A percentile compares a stretch with the other conserved stretches of the same genome.
phyloP scores from a whole-genome alignment of 345 rosid species.

The Jatropha curcas region DNA sequence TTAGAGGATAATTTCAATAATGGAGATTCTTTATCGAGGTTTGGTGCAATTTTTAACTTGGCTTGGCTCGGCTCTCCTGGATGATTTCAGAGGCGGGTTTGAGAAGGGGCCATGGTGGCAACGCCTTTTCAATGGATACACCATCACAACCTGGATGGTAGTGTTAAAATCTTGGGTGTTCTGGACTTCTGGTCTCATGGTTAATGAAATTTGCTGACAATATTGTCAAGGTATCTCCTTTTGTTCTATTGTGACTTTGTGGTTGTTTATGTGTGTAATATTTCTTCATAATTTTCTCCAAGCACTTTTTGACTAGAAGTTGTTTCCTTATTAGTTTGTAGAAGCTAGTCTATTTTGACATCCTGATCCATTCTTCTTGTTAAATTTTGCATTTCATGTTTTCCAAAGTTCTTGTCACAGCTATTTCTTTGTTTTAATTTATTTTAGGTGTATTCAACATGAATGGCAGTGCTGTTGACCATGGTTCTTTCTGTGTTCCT shows the following conservation, averaged over 20 bases:
- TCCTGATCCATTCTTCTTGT: background rate
- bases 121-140: constrained; percentile 73
- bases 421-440: background rate
- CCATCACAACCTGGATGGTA: constrained; percentile 75
- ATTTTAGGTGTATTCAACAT: constrained; percentile 69
- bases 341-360: no score
- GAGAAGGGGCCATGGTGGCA: constrained; percentile 93
- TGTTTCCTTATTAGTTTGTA: background rate
- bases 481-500: constrained; percentile 70
- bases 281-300: background rate
- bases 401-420: background rate
- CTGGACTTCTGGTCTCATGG: constrained; percentile 83
- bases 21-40: constrained; percentile 38
- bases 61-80: constrained; percentile 65
- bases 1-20: background rate
- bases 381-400: background rate
- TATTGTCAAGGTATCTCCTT: constrained; percentile 68
- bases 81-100: constrained; percentile 84
- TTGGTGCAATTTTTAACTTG: constrained; percentile 79
- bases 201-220: constrained; percentile 88
- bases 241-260: background rate
- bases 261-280: no score
- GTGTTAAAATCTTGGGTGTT: constrained; percentile 75
- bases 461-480: constrained; percentile 84
- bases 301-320: no score